phyloP scores from a whole-genome alignment of 2,329 filamentous ascomycete genomes.

The Paecilomyces dactylethromorphus region DNA sequence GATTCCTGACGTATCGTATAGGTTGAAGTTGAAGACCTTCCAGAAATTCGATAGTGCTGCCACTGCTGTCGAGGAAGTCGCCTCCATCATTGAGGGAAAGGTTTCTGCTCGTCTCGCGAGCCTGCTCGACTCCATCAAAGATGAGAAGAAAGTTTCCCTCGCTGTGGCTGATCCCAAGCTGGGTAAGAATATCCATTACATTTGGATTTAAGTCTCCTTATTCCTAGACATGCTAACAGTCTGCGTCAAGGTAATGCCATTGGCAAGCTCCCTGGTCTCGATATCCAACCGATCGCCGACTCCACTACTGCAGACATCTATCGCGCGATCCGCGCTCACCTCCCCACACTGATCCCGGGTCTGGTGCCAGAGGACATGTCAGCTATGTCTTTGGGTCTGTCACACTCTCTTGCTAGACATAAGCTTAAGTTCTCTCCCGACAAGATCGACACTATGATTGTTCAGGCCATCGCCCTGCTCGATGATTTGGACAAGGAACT shows the following conservation, averaged over 20 bases:
- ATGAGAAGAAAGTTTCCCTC: constrained; percentile 94
- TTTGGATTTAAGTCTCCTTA: not conserved
- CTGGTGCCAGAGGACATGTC: constrained; percentile 78
- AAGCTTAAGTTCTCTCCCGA: constrained; percentile 98
- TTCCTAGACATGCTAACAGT: constrained; percentile 9
- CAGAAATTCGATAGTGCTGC: constrained; percentile 94
- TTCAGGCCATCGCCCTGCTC: constrained; percentile 87
- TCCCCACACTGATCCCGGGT: constrained; percentile 84
- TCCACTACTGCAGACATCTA: constrained; percentile 80
- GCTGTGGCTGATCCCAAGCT: constrained; percentile 92
- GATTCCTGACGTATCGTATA: constrained; percentile 32
- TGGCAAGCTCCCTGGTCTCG: constrained; percentile 81
- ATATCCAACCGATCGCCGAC: constrained; percentile 77
- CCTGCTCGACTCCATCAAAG: constrained; percentile 83
- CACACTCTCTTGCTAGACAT: constrained; percentile 92
- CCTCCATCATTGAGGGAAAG: constrained; percentile 85
- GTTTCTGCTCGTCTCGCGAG: constrained; percentile 78
- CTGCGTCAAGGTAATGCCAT: constrained; percentile 63
- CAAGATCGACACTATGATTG: constrained; percentile 99
- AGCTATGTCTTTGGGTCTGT: constrained; percentile 92
- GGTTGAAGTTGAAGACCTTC: constrained; percentile 94
- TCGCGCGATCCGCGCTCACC: constrained; percentile 85
- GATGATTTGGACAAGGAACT: constrained; percentile 98
- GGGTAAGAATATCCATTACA: constrained; percentile 35
- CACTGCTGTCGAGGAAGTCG: constrained; percentile 82